Evolutionary conservation across 352 stramenopile species (phyloP), one percentile per base, ranked within the genome.

Genomic region (Lagenidium sp.): DNA sequence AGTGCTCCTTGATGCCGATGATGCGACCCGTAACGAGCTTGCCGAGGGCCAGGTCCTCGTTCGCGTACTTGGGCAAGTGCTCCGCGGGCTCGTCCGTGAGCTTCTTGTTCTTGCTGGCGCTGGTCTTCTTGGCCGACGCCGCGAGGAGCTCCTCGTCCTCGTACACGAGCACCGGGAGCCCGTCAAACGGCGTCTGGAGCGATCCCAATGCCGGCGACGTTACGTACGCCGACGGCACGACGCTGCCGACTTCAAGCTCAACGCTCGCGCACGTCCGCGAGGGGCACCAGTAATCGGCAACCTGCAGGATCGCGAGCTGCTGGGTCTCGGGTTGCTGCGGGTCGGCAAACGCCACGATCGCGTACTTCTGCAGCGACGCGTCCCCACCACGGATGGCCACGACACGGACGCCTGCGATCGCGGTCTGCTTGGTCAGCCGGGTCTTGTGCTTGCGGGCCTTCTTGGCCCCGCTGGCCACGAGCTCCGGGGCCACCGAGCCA

Each of bases 221-320:
- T 4, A 88, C 73, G 25, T 63, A 57, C 70, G 36, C 61, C 36
- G 32, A 81, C 23, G 2, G 47, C 42, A 63, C 41, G 2, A 43
- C 44, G 8, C 50, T 57, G 13, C 63, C 69, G 6, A 84, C 50
- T 44, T 85, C 70, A 13, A 94, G 56, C 4, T 73, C 69, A 10
- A 84, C 61, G 30, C 63, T 51, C 4, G 41, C 47, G 47, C 65
- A 82, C 24, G 63, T 66, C 20, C 68, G 60, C 23, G 75, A 85
- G 25, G 82, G 82, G 36, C 65, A 78, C 70, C 73, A 91, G 43
- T 88, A 90, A 28, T 91, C 70, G 3, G 73, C 60, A 34, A 91
- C 40, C 54, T 89, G 71, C 16, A 90, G 57, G 23, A 94, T 50
- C 5, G 63, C 82, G 36, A 89, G 57, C 37, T 71, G 62, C 36